A percentile compares a stretch with the other conserved stretches of the same genome.
Evolutionary conservation across 306 rosid genomes (phyloP).

Genomic region (Astragalus glycyphyllos): DNA sequence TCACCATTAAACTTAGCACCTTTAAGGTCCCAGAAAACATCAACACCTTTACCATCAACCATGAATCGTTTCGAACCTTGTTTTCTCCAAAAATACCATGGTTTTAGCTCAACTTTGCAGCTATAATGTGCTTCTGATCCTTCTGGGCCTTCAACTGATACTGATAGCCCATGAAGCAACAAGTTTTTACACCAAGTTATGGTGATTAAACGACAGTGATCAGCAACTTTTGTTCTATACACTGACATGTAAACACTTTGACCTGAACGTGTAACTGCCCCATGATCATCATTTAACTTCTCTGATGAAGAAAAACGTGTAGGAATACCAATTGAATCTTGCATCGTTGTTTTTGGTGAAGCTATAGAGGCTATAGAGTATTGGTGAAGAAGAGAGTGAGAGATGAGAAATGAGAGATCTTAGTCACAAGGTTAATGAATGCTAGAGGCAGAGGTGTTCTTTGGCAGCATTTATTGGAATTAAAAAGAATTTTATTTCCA

Average conservation of each 20-base stretch:
- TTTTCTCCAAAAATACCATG: slow-evolving; percentile 92
- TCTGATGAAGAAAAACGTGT: slow-evolving; percentile 73
- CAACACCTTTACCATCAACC: slow-evolving; percentile 62
- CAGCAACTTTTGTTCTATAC: slow-evolving; percentile 74
- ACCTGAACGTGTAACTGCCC: slow-evolving; percentile 73
- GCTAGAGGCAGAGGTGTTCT: slow-evolving; percentile 55
- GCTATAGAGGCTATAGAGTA: not conserved
- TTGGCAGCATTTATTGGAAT: slow-evolving; percentile 58
- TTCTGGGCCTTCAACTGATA: slow-evolving; percentile 67
- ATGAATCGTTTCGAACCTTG: slow-evolving; percentile 73
- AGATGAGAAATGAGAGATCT: slow-evolving; percentile 46
- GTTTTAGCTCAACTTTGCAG: slow-evolving; percentile 91
- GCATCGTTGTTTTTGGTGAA: slow-evolving; percentile 47
- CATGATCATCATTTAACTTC: slow-evolving; percentile 52
- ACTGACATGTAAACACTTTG: slow-evolving; percentile 75
- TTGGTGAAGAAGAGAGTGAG: slow-evolving; percentile 46
- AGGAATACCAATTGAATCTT: slow-evolving; percentile 76
- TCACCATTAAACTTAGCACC: slow-evolving; percentile 73
- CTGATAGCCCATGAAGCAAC: slow-evolving; percentile 74
- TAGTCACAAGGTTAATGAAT: slow-evolving; percentile 56
- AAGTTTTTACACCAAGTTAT: slow-evolving; percentile 83
- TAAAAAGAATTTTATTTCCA: slow-evolving; percentile 46
- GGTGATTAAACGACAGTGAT: slow-evolving; percentile 71
- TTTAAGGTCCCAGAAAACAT: slow-evolving; percentile 82
- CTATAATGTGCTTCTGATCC: slow-evolving; percentile 64